Percentiles rank a stretch among this genome's conserved stretches.
phyloP scores from a whole-genome alignment of 345 rosid genomes.

The Anacardium occidentale region DNA sequence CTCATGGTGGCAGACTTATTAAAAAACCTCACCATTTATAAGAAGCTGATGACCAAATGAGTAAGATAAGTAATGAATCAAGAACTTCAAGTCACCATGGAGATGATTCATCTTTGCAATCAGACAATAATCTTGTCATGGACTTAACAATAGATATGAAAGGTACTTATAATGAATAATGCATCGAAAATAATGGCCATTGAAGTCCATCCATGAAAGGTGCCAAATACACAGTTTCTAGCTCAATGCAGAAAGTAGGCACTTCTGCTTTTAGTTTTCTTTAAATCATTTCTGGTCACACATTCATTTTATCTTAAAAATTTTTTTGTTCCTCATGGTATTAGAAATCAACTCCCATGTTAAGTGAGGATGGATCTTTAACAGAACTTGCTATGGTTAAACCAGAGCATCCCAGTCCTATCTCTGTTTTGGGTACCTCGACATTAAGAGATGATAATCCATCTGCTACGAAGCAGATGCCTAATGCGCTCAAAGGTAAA shows the following conservation, averaged over 20 bases:
- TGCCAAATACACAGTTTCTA: conserved; percentile 38
- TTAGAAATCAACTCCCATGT: conserved; percentile 50
- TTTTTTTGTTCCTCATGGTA: conserved; percentile 13
- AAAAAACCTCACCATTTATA: conserved; percentile 42
- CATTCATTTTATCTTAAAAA: conserved; percentile 11
- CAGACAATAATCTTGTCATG: conserved; percentile 43
- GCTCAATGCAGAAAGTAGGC: conserved; percentile 53
- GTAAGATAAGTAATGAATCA: conserved; percentile 73
- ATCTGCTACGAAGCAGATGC: conserved; percentile 57
- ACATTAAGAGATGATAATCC: conserved; percentile 54
- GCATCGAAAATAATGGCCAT: conserved; percentile 31
- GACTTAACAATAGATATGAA: conserved; percentile 38
- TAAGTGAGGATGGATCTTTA: no score
- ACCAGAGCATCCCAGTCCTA: conserved; percentile 79
- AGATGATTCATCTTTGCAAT: conserved; percentile 52
- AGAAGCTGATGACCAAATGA: conserved; percentile 64
- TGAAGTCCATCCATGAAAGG: conserved; percentile 43
- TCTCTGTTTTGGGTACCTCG: conserved; percentile 73
- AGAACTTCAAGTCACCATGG: conserved; percentile 57
- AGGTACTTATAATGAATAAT: conserved; percentile 33
- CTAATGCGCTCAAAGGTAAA: conserved; percentile 43
- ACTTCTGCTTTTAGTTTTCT: conserved; percentile 13
- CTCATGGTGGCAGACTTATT: conserved; percentile 60
- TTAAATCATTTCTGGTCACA: conserved; percentile 1
- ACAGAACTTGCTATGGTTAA: conserved; percentile 44